Percentiles rank a stretch among this genome's conserved stretches.
These are phyloP conservation scores for Aspergillus texensis DNA, from an alignment of 2,329 filamentous ascomycete species.

Conservation along the genomic window DNA sequence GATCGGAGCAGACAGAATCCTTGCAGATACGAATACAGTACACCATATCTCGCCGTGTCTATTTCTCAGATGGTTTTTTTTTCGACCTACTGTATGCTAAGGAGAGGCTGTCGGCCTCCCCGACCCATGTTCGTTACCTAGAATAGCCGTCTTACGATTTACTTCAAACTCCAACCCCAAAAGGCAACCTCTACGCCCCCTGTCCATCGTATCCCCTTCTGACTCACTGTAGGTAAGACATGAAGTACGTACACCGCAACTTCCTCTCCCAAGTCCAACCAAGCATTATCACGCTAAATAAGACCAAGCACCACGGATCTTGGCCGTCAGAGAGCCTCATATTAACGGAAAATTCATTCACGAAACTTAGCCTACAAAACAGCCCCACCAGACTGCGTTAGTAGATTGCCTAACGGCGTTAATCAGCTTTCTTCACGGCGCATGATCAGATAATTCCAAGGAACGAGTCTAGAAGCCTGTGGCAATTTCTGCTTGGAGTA, in stretches of 20 bases:
- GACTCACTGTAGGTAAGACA: too few species aligned
- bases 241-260: too few species aligned
- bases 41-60: not conserved
- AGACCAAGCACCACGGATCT: not conserved
- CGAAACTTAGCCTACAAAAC: not conserved
- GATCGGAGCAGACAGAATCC: not conserved
- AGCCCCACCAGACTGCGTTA: not conserved
- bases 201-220: not conserved
- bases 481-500: not conserved
- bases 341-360: too few species aligned
- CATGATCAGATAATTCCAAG: not conserved
- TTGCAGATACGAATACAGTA: not conserved
- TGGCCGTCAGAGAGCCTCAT: not conserved
- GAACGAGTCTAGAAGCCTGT: not conserved
- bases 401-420: not conserved
- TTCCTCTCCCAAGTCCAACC: too few species aligned
- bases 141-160: not conserved
- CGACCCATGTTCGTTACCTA: not conserved
- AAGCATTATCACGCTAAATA: too few species aligned
- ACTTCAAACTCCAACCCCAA: not conserved
- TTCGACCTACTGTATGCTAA: not conserved
- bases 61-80: not conserved
- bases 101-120: not conserved
- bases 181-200: not conserved
- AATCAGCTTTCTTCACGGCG: not conserved